Conservation (phyloP, 2,329 filamentous ascomycete species). For the Claviceps sorghi region DNA sequence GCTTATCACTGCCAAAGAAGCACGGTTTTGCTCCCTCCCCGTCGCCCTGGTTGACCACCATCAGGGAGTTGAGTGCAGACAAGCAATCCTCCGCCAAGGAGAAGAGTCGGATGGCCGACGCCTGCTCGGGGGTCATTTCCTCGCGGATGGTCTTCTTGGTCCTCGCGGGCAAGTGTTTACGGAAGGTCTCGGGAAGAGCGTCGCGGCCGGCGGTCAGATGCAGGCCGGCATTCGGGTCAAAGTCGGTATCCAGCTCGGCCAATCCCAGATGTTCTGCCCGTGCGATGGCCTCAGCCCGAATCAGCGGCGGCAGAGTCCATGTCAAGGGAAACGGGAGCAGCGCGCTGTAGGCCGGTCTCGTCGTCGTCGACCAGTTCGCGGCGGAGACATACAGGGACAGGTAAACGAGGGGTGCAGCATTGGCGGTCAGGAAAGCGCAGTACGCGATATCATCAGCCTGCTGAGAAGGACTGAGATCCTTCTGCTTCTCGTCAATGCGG, state of each 20-base stretch:
- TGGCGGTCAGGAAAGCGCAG: conserved; percentile 56
- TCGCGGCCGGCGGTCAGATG: conserved; percentile 23
- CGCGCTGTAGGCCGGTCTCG: conserved; percentile 64
- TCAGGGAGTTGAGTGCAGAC: conserved; percentile 50
- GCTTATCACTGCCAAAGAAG: conserved; percentile 16
- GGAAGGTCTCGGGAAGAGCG: conserved; percentile 24
- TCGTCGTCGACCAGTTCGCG: conserved; percentile 67
- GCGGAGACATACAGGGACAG: conserved; percentile 82
- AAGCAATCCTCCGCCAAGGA: conserved; percentile 58
- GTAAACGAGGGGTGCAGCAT: conserved; percentile 65
- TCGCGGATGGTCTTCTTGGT: conserved; percentile 44
- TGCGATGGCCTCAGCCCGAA: conserved; percentile 54
- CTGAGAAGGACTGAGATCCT: conserved; percentile 23
- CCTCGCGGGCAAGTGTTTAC: conserved; percentile 21
- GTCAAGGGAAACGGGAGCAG: conserved; percentile 77
- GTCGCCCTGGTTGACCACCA: conserved; percentile 12
- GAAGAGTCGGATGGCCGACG: conserved; percentile 61
- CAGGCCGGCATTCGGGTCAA: conserved; percentile 23
- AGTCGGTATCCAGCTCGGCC: conserved; percentile 50
- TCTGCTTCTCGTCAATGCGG: conserved; percentile 21
- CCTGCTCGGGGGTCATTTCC: conserved; percentile 54
- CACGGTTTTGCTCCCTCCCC: conserved; percentile 14
- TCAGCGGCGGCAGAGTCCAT: conserved; percentile 65
- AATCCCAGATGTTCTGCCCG: conserved; percentile 58
- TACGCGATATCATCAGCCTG: conserved; percentile 36